Evolutionary conservation across 2,329 filamentous ascomycete genomes (phyloP), one percentile per base, ranked within the genome.

Genomic region (Aspergillus brunneoviolaceus): DNA sequence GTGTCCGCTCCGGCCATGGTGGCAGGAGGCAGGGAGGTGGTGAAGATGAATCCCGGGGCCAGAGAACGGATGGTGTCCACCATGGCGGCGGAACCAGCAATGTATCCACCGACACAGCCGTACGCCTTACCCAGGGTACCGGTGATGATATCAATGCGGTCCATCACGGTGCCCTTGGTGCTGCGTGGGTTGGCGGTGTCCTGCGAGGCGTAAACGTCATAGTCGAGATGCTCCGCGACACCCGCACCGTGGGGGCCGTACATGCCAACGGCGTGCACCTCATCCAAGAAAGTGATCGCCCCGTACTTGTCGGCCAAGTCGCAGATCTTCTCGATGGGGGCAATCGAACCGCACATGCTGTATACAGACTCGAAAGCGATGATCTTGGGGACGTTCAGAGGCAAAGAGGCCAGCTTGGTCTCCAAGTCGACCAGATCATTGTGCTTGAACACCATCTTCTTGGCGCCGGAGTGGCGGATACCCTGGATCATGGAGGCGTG

Each of bases 401-500:
- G 92, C 48, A 99, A 84, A 12, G 92, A 90, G 2, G 93, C 92
- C 66, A 99, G 83, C 79, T 99, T 98, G 54, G 87, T 87, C 81
- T 99, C 95, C 16, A 99, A 82, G 70, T 99, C 95, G 48, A 84
- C 87, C n/a, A 98, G 79, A 71, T 99, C 93, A 72, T 99, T 99
- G 81, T 99, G 95, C 81, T 96, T 96, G 85, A 98, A 99, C 27
- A 99, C 94, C 77, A 98, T 85, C 84, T 99, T 99, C 81, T 91
- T 94, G 45, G 95, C 93, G 50, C 94, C 93, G 10, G 94, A 98
- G 78, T 99, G 95, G 49, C 95, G 91, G 70, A 99, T 99, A 50
- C 95, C 95, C 79, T 98, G 95, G 63, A 99, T 99, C 95, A 99
- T 99, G 5, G 94, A 98, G 12, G 95, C 95, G 76, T 99, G 95